Conservation (phyloP, 768 basidiomycete genomes). For the Pleurotus cornucopiae region DNA sequence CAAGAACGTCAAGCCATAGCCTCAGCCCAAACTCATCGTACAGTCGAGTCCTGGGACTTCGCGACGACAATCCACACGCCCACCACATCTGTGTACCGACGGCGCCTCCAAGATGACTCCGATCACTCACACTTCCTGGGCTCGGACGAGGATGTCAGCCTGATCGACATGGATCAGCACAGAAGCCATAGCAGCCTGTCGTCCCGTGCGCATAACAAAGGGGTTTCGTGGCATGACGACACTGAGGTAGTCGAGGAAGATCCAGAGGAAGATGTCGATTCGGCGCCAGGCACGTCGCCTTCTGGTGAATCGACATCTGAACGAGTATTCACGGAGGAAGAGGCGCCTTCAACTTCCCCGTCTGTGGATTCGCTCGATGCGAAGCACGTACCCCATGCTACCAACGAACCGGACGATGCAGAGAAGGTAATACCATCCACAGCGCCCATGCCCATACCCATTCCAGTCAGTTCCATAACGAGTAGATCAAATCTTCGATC, state of each 20-base stretch:
- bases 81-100: slow-evolving; percentile 23
- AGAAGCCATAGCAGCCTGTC: not conserved
- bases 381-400: not conserved
- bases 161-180: slow-evolving; percentile 21
- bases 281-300: too few relatives aligned
- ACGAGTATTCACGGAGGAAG: not conserved
- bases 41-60: slow-evolving; percentile 84
- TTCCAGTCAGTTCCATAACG: not conserved
- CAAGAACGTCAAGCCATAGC: slow-evolving; percentile 57
- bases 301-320: not conserved
- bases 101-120: slow-evolving; percentile 17
- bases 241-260: not conserved
- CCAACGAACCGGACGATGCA: not conserved
- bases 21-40: slow-evolving; percentile 33
- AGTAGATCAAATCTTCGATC: not conserved
- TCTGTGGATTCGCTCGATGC: not conserved
- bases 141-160: slow-evolving; percentile 13
- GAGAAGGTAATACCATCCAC: not conserved
- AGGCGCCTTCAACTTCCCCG: not conserved
- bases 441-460: not conserved
- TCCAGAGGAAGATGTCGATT: not conserved
- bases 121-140: slow-evolving; percentile 19
- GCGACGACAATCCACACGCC: slow-evolving; percentile 41
- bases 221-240: not conserved
- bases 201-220: not conserved